A percentile compares a stretch with the other conserved stretches of the same genome.
Conservation (phyloP, 1,139 yeast species). For the Wickerhamomyces sp. region DNA sequence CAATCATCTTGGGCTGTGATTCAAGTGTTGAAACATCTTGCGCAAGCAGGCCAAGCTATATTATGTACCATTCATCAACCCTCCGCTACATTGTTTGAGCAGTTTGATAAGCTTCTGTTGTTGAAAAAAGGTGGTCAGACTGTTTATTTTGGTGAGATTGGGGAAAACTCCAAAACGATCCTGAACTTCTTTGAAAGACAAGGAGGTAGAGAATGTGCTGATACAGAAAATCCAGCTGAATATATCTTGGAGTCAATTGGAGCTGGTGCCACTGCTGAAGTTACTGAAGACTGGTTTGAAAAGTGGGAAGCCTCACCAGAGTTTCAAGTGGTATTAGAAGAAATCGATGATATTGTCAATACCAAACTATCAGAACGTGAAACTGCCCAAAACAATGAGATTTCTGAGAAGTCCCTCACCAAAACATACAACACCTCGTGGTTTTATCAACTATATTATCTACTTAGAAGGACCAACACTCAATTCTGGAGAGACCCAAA, state of each 20-base stretch:
- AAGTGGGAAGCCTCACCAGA: conserved; percentile 37
- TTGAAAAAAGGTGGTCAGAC: conserved; percentile 45
- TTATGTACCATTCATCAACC: conserved; percentile 54
- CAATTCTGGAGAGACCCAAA: conserved; percentile 39
- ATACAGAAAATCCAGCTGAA: conserved; percentile 53
- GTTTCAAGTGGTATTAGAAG: conserved; percentile 22
- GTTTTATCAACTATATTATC: conserved; percentile 27
- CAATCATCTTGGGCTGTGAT: conserved; percentile 56
- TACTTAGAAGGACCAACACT: conserved; percentile 27
- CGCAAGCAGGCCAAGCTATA: conserved; percentile 48
- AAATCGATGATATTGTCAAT: conserved; percentile 22
- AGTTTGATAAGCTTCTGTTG: conserved; percentile 35
- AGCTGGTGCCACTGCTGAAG: conserved; percentile 49
- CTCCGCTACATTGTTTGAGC: conserved; percentile 45
- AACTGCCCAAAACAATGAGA: background rate
- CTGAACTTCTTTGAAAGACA: conserved; percentile 47
- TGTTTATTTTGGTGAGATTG: conserved; percentile 58
- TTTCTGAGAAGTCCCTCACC: conserved; percentile 24
- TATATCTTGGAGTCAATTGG: conserved; percentile 58
- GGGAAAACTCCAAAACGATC: conserved; percentile 41
- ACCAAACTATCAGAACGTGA: no score
- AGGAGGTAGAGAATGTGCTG: conserved; percentile 37
- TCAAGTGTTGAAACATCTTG: conserved; percentile 38
- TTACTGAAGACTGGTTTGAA: conserved; percentile 39
- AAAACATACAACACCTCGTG: conserved; percentile 30